Percentiles rank a stretch among this genome's conserved stretches.
phyloP scores from a whole-genome alignment of 2,329 filamentous ascomycete genomes.

The Aspergillus fumigatus region DNA sequence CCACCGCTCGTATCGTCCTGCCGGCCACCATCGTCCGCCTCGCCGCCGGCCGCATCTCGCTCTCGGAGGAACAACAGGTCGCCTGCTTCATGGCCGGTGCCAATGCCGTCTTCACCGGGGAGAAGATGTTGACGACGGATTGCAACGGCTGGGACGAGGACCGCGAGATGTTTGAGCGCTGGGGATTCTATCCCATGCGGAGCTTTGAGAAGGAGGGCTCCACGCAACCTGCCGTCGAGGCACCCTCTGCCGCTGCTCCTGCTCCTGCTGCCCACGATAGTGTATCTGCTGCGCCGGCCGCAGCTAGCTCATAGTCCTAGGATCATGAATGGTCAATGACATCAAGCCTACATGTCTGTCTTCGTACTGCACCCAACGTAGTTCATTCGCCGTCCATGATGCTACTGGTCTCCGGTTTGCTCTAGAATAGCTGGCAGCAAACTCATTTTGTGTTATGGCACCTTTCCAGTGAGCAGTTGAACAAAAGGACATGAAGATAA shows the following conservation, averaged over 20 bases:
- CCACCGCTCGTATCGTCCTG: constrained; percentile 77
- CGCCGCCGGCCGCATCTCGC: constrained; percentile 76
- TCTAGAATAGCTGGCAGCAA: too few relatives aligned
- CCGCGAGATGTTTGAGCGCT: constrained; percentile 73
- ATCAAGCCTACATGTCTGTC: background rate
- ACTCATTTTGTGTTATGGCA: too few relatives aligned
- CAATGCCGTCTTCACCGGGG: constrained; percentile 91
- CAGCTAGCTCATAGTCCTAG: constrained; percentile 20
- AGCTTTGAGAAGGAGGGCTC: constrained; percentile 43
- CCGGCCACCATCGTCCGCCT: constrained; percentile 81
- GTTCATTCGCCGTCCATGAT: too few relatives aligned
- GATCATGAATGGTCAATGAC: background rate
- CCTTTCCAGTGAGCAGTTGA: too few relatives aligned
- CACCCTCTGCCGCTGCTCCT: constrained; percentile 1
- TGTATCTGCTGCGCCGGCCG: constrained; percentile 26
- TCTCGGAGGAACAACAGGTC: constrained; percentile 84
- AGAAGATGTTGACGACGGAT: constrained; percentile 92
- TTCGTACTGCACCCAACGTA: background rate
- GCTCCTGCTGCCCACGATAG: constrained; percentile 9
- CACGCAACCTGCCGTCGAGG: constrained; percentile 3
- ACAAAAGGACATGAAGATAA: too few relatives aligned
- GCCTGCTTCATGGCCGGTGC: constrained; percentile 86
- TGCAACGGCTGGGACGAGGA: constrained; percentile 92
- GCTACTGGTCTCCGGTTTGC: too few relatives aligned
- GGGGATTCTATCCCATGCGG: constrained; percentile 76